Evolutionary conservation across 331 rosid species (phyloP), one percentile per base, ranked within the genome.

Genomic region (Cydonia oblonga): DNA sequence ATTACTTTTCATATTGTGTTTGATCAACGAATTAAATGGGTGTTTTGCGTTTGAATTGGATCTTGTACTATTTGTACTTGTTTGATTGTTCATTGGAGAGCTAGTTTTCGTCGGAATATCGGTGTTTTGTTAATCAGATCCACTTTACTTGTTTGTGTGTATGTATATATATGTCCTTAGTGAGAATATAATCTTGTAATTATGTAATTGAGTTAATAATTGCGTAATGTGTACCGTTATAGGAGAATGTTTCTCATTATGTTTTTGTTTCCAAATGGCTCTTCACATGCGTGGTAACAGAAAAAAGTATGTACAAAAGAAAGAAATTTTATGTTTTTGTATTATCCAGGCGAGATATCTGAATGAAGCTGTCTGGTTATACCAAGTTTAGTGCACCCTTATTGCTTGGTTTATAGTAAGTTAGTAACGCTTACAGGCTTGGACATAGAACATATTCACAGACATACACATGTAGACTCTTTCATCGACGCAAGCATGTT

Each of bases 1-100:
- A 84, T 84, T 76, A 74, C 62, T 84, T 25, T 73, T 72, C 5
- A 75, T 40, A 5, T 65, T 66, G 75, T 35, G 76, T 71, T 75
- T 26, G 40, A 66, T 30, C 71, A 73, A 40, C 49, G 61, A 66
- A 65, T 71, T 29, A 56, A 64, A 75, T 79, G 57, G 64, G 70
- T 77, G 38, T 28, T 38, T 68, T 68, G 64, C 51, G 81, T 73
- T 68, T 81, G 72, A 68, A 85, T 87, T 85, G 87, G 90, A 87
- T 90, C 90, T 64, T 78, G 75, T 58, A 5, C 81, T 70, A 25
- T 25, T 25, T 79, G 15, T 23, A 67, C 58, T 66, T 69, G 75
- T 71, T 69, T 73, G 71, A 20, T 75, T 68, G 64, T 69, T 67
- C 20, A 74, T 70, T 79, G 28, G 42, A 52, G 75, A 32, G 54